These are phyloP conservation scores for Glycine soja DNA, from an alignment of 306 rosid genomes.

Conservation along the genomic window DNA sequence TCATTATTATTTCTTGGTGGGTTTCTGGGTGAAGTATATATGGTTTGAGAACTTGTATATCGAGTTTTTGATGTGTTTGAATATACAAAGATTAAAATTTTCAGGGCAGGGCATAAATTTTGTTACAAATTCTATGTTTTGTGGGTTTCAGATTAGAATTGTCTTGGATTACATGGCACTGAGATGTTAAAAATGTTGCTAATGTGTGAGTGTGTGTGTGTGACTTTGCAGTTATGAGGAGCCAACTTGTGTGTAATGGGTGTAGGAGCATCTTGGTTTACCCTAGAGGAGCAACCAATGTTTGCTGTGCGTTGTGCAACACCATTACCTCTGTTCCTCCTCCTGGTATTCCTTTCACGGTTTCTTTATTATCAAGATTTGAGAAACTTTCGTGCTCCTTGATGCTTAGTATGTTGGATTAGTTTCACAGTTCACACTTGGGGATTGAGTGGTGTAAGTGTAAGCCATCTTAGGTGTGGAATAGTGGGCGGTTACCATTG, in stretches of 20 bases:
- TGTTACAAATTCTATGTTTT: background rate
- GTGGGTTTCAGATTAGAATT: background rate
- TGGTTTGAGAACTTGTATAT: background rate
- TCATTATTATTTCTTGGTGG: background rate
- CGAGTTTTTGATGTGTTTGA: background rate
- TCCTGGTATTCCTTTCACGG: slow-evolving; percentile 60
- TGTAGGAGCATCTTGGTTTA: slow-evolving; percentile 89
- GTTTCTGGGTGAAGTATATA: background rate
- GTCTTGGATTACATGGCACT: background rate
- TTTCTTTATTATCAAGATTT: slow-evolving; percentile 17
- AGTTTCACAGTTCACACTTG: background rate
- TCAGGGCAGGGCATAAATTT: background rate
- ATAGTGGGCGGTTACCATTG: background rate
- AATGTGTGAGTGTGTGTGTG: background rate
- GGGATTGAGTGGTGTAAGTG: background rate
- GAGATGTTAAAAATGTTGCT: background rate
- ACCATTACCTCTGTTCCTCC: slow-evolving; percentile 82
- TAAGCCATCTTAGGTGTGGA: background rate
- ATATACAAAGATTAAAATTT: background rate
- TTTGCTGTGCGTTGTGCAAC: slow-evolving; percentile 91
- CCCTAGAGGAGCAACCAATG: slow-evolving; percentile 92
- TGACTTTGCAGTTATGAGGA: slow-evolving; percentile 84
- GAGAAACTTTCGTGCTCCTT: background rate
- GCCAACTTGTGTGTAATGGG: slow-evolving; percentile 91
- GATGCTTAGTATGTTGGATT: background rate